phyloP scores from a whole-genome alignment of 2,329 filamentous ascomycete genomes.

The Diaporthe sp. region DNA sequence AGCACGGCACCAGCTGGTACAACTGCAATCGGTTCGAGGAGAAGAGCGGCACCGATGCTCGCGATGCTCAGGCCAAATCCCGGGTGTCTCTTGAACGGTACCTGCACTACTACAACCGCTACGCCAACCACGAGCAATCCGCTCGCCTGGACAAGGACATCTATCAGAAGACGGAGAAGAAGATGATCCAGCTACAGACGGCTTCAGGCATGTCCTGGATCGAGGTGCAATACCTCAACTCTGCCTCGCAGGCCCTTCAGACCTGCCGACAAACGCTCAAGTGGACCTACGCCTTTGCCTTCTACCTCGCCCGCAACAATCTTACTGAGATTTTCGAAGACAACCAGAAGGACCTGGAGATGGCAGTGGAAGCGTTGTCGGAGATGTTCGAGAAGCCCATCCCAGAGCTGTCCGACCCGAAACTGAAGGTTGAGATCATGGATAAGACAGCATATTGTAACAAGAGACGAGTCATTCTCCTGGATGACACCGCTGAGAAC shows the following conservation, averaged over 20 bases:
- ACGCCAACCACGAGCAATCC: slow-evolving; percentile 98
- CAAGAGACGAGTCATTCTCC: slow-evolving; percentile 86
- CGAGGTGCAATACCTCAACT: slow-evolving; percentile 95
- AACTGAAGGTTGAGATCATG: slow-evolving; percentile 97
- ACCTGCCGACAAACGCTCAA: slow-evolving; percentile 98
- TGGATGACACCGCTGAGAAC: slow-evolving; percentile 94
- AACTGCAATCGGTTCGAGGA: slow-evolving; percentile 98
- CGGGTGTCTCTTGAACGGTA: slow-evolving; percentile 95
- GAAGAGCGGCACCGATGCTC: slow-evolving; percentile 89
- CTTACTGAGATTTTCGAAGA: slow-evolving; percentile 97
- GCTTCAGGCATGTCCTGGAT: slow-evolving; percentile 98
- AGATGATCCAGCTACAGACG: slow-evolving; percentile 96
- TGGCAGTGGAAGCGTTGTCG: slow-evolving; percentile 96
- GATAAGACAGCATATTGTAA: slow-evolving; percentile 99
- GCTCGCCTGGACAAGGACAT: slow-evolving; percentile 97
- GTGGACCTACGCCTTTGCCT: slow-evolving; percentile 99
- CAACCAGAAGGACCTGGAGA: slow-evolving; percentile 97
- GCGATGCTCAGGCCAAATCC: slow-evolving; percentile 91
- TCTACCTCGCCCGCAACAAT: slow-evolving; percentile 96
- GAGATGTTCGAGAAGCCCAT: slow-evolving; percentile 99
- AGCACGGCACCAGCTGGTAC: slow-evolving; percentile 99
- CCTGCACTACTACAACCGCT: slow-evolving; percentile 98
- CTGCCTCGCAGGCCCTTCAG: slow-evolving; percentile 92
- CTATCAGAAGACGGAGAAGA: slow-evolving; percentile 96
- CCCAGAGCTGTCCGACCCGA: slow-evolving; percentile 83